Conservation (phyloP, 2,329 filamentous ascomycete genomes). For the Chaetomium globosum region DNA sequence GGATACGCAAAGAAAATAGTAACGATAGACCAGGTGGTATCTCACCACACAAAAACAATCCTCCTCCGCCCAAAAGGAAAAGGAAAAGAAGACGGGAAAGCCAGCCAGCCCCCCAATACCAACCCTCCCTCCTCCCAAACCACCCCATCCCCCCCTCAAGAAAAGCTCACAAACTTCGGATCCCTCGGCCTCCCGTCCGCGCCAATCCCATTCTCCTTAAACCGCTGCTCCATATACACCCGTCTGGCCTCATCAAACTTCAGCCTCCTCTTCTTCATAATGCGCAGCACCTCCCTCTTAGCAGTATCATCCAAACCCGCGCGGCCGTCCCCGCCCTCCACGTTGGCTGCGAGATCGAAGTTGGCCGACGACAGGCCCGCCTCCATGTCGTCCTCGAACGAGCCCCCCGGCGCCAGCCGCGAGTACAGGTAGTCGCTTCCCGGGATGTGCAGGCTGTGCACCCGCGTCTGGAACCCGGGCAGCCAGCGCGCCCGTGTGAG, state of each 20-base stretch:
- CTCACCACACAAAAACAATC: neutral
- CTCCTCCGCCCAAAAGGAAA: neutral
- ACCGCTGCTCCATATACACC: slow-evolving; percentile 81
- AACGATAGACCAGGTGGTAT: slow-evolving; percentile 16
- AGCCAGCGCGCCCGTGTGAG: slow-evolving; percentile 79
- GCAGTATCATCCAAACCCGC: slow-evolving; percentile 77
- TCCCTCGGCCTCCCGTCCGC: slow-evolving; percentile 85
- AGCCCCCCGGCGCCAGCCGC: slow-evolving; percentile 57
- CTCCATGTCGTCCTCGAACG: slow-evolving; percentile 84
- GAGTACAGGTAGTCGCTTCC: slow-evolving; percentile 70
- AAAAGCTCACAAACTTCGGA: slow-evolving; percentile 95
- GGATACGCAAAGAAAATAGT: neutral
- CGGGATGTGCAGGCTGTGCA: slow-evolving; percentile 42
- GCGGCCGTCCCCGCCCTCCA: slow-evolving; percentile 76
- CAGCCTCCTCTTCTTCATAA: slow-evolving; percentile 85
- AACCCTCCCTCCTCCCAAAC: neutral
- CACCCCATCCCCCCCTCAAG: slow-evolving; percentile 47
- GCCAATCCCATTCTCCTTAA: slow-evolving; percentile 85
- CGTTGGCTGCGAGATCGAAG: slow-evolving; percentile 81
- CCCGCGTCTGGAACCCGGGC: slow-evolving; percentile 64
- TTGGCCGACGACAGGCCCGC: slow-evolving; percentile 79
- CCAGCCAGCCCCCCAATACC: neutral
- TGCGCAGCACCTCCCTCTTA: slow-evolving; percentile 80
- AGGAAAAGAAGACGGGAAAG: no score
- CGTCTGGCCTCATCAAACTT: slow-evolving; percentile 89